Base-by-base conservation (phyloP, 192 early-diverging fungal species). In the Chytriomyces sp. region DNA sequence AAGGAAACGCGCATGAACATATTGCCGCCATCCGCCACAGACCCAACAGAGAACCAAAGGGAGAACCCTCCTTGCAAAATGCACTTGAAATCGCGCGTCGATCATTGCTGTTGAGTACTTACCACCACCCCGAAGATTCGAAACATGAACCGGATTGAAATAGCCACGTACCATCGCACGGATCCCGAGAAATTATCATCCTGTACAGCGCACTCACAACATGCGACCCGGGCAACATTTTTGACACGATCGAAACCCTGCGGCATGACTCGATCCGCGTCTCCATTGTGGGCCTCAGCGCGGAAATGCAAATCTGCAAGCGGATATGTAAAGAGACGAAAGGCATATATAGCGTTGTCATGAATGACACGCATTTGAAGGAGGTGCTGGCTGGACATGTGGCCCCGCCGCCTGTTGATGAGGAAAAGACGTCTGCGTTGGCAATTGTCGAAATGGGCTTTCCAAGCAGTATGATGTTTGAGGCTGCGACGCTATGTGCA, bases 381-480 rank as follows among this genome's bases (percentile, higher is more conserved):
- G 96, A 99, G 36, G 58, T 93, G 17, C 52, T 99, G 12, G 91
- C 94, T 68, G 92, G 92, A 67, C 81, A 84, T 26, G 87, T 99
- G 19, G 92, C 95, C 44, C 96, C 96, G n/a, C 94, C 95, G 3
- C 84, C 93, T 2, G 55, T 95, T 3, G 82, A 85, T 3, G 75
- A 75, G 14, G 78, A 78, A 57, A 82, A 78, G 4, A 84, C 85
- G 39, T 71, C 88, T 6, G 81, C 80, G 22, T 83, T 89, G 3
- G 91, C 90, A 72, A 72, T 94, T 39, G 91, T 98, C 22, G 86
- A 85, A 49, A 99, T 99, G 96, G 96, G 96, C 37, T 99, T 99
- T 61, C 94, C 96, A 0, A 77, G 72, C 17, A 83, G 79, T 28
- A 72, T 70, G 1, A 37, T 40, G 30, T 78, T 77, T 52, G 69